Base-by-base conservation (phyloP, 192 early-diverging fungal species). In the Polychytrium aggregatum region DNA sequence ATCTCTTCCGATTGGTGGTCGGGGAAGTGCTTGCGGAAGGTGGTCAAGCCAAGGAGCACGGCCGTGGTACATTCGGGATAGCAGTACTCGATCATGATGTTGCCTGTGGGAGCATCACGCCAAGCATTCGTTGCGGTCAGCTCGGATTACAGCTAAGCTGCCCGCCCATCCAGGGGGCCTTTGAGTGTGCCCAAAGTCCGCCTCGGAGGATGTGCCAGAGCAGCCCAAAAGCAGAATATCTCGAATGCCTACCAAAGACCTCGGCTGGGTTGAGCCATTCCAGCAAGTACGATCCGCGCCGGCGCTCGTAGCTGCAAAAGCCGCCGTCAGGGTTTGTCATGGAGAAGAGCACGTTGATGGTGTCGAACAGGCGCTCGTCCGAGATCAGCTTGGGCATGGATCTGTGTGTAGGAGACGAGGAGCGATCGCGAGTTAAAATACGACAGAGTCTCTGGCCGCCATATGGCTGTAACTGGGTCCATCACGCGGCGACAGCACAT, bases 31-130 rank as follows among this genome's bases (percentile, higher is more conserved):
- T 87, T 74, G 22, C 63, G 46, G 65, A 95, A 98, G 1, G 75
- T 71, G 10, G 76, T 69, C 44, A 98, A 69, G 7, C 86, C 89
- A 17, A 93, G 81, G 8, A 98, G 63, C 7, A 85, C 88, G 24
- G 92, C 84, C 8, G 92, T 94, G 10, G 95, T 92, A 73, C 95
- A 98, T 59, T 98, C 95, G 14, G 89, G 87, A 66, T 98, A 98
- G 40, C 70, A 70, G 74, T 98, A 98, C 66, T 94, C 92, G 38
- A 90, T 79, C 92, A 97, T 97, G 50, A 94, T 91, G 42, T 67
- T 67, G 17, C 57, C n/a, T n/a, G n/a, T n/a, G n/a, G n/a, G n/a
- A n/a, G n/a, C n/a, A n/a, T n/a, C n/a, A n/a, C n/a, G n/a, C n/a
- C n/a, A n/a, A n/a, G n/a, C n/a, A n/a, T n/a, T n/a, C n/a, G n/a